Evolutionary conservation across 257 asterid genomes (phyloP).

Genomic region (Coffea eugenioides): DNA sequence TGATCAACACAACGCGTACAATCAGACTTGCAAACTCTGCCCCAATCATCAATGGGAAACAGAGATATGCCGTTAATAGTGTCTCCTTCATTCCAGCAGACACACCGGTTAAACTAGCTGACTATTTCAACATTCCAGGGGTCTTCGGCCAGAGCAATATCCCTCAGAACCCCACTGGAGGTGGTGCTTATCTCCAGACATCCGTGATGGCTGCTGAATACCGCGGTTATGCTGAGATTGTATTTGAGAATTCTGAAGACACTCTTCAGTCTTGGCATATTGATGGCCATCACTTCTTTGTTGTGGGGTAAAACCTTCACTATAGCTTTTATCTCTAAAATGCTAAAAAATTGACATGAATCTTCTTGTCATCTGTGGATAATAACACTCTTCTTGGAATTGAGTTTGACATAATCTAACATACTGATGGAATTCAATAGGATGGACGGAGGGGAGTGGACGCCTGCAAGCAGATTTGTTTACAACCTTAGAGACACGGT

Average conservation of each 20-base stretch:
- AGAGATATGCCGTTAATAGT: constrained; percentile 59
- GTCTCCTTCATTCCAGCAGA: constrained; percentile 57
- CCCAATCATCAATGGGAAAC: constrained; percentile 37
- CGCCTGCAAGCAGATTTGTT: constrained; percentile 36
- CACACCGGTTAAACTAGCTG: constrained; percentile 77
- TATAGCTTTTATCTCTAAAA: no score
- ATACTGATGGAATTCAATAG: neutral
- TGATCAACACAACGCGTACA: constrained; percentile 46
- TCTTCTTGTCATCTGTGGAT: no score
- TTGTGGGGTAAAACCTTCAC: constrained; percentile 45
- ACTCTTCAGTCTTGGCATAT: constrained; percentile 68
- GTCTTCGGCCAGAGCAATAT: constrained; percentile 63
- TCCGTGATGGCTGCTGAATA: constrained; percentile 64
- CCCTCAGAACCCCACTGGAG: constrained; percentile 35
- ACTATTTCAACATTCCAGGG: constrained; percentile 54
- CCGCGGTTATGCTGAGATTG: constrained; percentile 60
- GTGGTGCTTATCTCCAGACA: constrained; percentile 37
- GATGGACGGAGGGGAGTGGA: constrained; percentile 45
- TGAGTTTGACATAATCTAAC: no score
- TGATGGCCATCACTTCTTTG: constrained; percentile 71
- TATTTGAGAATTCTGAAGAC: constrained; percentile 59
- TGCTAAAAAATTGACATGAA: no score
- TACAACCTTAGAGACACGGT: constrained; percentile 40
- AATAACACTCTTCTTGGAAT: no score
- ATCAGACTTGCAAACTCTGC: constrained; percentile 39